Conservation (phyloP, 2,329 filamentous ascomycete genomes). For the Arthrobotrys iridis region DNA sequence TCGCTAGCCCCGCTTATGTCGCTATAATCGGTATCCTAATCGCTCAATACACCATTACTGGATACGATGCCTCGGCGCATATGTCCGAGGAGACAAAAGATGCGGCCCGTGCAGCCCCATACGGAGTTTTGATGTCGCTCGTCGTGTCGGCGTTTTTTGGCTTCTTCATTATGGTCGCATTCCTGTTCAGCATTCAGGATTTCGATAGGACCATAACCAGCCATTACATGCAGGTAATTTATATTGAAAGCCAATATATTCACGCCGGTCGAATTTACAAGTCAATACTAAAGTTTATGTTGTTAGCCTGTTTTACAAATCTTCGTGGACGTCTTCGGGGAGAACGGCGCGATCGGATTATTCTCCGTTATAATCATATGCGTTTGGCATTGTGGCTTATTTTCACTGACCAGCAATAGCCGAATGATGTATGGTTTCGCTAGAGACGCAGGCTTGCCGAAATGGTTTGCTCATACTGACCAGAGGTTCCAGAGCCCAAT, state of each 20-base stretch:
- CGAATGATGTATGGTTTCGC: slow-evolving; percentile 72
- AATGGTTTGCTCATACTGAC: slow-evolving; percentile 69
- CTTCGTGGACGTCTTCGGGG: slow-evolving; percentile 68
- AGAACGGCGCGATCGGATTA: slow-evolving; percentile 67
- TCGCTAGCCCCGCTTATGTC: slow-evolving; percentile 68
- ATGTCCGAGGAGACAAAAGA: slow-evolving; percentile 69
- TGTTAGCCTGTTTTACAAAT: slow-evolving; percentile 69
- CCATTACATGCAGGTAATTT: slow-evolving; percentile 61
- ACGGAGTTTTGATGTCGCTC: slow-evolving; percentile 69
- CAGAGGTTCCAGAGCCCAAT: slow-evolving; percentile 65
- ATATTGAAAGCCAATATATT: neutral
- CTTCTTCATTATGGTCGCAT: slow-evolving; percentile 69
- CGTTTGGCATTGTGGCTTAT: slow-evolving; percentile 71
- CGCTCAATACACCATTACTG: slow-evolving; percentile 68
- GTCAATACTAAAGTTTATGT: neutral
- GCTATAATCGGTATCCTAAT: slow-evolving; percentile 68
- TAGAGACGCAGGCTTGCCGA: slow-evolving; percentile 68
- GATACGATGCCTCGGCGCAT: slow-evolving; percentile 69
- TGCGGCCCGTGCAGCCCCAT: slow-evolving; percentile 69
- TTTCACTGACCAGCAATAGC: slow-evolving; percentile 69
- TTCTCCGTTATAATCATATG: slow-evolving; percentile 70
- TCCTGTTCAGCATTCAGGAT: slow-evolving; percentile 70
- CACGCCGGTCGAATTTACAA: neutral
- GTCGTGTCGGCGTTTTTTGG: slow-evolving; percentile 69
- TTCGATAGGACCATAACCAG: slow-evolving; percentile 65